Base-by-base conservation (phyloP, 2,329 filamentous ascomycete genomes). In the Dothistroma pini region DNA sequence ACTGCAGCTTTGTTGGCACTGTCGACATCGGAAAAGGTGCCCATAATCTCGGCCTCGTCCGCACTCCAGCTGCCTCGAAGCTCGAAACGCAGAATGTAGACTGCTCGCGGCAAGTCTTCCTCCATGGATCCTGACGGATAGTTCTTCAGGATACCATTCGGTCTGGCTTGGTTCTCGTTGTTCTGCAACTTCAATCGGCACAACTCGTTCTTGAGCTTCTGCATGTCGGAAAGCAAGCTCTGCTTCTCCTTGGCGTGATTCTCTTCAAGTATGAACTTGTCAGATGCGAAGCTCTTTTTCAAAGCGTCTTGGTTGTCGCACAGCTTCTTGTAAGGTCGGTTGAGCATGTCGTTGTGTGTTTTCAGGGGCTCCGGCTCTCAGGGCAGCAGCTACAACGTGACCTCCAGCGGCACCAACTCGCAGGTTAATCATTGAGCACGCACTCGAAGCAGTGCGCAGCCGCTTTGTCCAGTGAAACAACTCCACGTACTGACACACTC, bases 371-470 rank as follows among this genome's bases (percentile, higher is more conserved):
- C 56, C 38, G 53, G 59, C 52, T 53, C 59, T 55, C 57, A 44
- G 56, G 59, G 62, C 32, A 59, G 57, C 31, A 63, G 66, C 54
- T 82, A 80, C 70, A 70, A 68, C 21, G 68, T 76, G 65, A 80
- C 68, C 31, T 70, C 74, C 63, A 77, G 74, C 58, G 87, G 87
- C 71, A 86, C 82, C 73, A 89, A 89, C 76, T 83, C 74, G 74
- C 79, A 86, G 79, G 86, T 44, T 16, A 19, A 5, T n/a, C 41
- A 44, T 16, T 14, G 16, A 44, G 8, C 41, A n/a, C 41, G 14
- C 41, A 16, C 11, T 44, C 41, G n/a, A 75, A 62, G 72, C 65
- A 32, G 14, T 1, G 5, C n/a, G 16, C 14, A n/a, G 35, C 34
- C 34, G n/a, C 22, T 48, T n/a, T 50, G 35, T 31, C 25, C 16